phyloP scores from a whole-genome alignment of 176 grass and related monocot genomes.

The Triticum monococcum region DNA sequence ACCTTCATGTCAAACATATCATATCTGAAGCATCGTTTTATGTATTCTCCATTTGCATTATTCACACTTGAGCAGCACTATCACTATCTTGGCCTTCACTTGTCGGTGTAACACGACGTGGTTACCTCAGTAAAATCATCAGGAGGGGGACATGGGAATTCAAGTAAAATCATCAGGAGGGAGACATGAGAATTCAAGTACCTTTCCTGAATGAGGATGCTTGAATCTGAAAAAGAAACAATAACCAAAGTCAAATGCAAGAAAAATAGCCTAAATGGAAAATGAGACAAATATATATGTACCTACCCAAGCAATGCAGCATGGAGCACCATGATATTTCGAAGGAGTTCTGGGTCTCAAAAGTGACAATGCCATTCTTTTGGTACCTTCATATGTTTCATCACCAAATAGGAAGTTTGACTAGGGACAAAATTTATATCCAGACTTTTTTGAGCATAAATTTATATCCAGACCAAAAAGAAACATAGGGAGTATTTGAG shows the following conservation, averaged over 20 bases:
- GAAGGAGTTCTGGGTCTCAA: constrained; percentile 55
- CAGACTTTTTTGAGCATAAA: not conserved
- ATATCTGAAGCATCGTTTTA: not conserved
- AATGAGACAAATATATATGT: not conserved
- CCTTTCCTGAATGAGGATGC: constrained; percentile 71
- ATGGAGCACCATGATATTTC: constrained; percentile 57
- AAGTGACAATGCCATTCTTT: constrained; percentile 71
- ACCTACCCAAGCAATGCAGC: constrained; percentile 81
- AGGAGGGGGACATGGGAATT: no score
- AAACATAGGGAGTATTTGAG: not conserved
- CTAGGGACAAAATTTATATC: not conserved
- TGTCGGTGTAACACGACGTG: constrained; percentile 26
- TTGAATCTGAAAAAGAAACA: constrained; percentile 57
- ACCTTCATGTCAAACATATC: not conserved
- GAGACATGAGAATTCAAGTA: constrained; percentile 61
- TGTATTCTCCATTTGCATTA: not conserved
- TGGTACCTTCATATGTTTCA: constrained; percentile 80
- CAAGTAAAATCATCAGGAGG: constrained; percentile 67
- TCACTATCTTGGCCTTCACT: constrained; percentile 5
- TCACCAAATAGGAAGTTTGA: constrained; percentile 54
- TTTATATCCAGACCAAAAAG: not conserved
- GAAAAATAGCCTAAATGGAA: not conserved
- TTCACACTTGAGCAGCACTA: not conserved
- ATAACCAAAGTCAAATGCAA: not conserved
- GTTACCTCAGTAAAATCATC: not conserved